Base-by-base conservation (phyloP, 176 grass and related monocot species). In the Saccharum officinarum region DNA sequence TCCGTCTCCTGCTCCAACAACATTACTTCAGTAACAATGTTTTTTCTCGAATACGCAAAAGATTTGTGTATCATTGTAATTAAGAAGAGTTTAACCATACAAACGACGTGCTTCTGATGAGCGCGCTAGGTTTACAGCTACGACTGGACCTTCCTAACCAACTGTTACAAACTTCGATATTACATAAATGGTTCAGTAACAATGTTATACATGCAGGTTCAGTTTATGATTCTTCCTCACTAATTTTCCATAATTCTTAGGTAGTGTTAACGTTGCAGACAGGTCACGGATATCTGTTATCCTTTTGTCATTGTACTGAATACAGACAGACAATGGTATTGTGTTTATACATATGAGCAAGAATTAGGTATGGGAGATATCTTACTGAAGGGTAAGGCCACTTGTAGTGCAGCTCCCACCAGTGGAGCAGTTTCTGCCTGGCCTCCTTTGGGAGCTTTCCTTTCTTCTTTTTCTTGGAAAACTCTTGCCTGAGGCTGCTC, bases 401-500 rank as follows among this genome's bases (percentile, higher is more conserved):
- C 37, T 92, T 93, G 79, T 95, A 92, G 86, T 95, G 90, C 55
- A 92, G 71, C 71, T 92, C 90, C 93, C 93, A 95, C 93, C 93
- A 95, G 36, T 88, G 86, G 26, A 95, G 88, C 11, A 95, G 93
- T 40, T 95, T 95, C 88, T 84, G 90, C 40, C 93, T 92, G 55
- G 93, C 93, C 74, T 95, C 93, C 86, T 95, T 95, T 5, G 93
- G 93, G 46, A 95, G 82, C 76, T 95, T 95, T 31, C 93, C 93
- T 86, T 95, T 95, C 93, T 95, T 95, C 80, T 92, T 95, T 40
- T 92, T 95, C 90, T 95, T 95, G 10, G 93, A 95, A 4, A 95
- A 92, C 76, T 92, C 90, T 74, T 95, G 93, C 86, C 90, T 86
- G 10, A 95, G 88, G 83, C 93, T 95, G 85, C 93, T 92, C 72